Evolutionary conservation across 2,329 filamentous ascomycete genomes (phyloP).

Genomic region (Aureobasidium pullulans): DNA sequence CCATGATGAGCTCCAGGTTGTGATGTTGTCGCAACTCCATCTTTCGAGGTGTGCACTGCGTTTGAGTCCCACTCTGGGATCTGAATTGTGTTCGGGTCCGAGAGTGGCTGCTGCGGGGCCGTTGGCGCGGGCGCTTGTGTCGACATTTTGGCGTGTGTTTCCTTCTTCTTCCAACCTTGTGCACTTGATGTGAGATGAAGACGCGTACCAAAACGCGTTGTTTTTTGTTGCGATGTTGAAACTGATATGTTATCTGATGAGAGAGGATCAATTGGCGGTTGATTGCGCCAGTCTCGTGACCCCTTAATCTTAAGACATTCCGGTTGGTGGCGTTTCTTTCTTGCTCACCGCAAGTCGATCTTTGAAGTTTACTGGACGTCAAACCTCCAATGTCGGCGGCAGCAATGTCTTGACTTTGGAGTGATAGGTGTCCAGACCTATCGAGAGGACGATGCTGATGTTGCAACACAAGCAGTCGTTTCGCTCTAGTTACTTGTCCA

Average conservation of each 20-base stretch:
- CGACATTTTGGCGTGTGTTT: background rate
- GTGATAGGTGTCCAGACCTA: background rate
- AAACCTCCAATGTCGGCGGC: background rate
- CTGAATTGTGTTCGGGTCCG: background rate
- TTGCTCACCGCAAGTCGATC: background rate
- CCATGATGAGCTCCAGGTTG: background rate
- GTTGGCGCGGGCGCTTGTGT: background rate
- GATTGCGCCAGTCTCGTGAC: background rate
- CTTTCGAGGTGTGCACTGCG: background rate
- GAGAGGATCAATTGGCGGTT: background rate
- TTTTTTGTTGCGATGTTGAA: background rate
- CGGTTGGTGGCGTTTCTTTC: background rate
- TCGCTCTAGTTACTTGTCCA: no score
- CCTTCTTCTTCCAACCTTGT: background rate
- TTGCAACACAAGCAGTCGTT: no score
- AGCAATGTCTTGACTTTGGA: background rate
- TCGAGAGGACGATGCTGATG: no score
- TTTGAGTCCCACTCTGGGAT: constrained; percentile 24
- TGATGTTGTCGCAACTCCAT: constrained; percentile 12
- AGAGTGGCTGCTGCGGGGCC: constrained; percentile 5
- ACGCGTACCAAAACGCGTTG: background rate
- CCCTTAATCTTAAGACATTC: constrained; percentile 10
- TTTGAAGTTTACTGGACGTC: background rate
- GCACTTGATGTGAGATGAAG: background rate
- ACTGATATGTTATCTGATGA: background rate